phyloP scores from a whole-genome alignment of 495 filamentous ascomycete genomes.

The Podospora didyma region DNA sequence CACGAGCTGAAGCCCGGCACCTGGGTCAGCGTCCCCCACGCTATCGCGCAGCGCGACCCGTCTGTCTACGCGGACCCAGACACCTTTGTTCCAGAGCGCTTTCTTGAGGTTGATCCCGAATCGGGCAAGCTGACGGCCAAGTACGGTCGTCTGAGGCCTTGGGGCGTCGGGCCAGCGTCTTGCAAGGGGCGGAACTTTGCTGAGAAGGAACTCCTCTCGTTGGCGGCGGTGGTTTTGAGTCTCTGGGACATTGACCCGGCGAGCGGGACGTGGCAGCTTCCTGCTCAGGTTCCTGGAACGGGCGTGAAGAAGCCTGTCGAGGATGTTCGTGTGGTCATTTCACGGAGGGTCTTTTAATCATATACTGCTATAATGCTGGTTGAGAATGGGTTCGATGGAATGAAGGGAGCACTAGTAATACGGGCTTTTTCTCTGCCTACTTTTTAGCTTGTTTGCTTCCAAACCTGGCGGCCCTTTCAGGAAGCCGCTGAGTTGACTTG shows the following conservation, averaged over 20 bases:
- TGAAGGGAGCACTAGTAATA: no score
- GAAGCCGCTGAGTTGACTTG: no score
- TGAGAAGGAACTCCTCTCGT: conserved; percentile 17
- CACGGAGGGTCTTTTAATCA: background rate
- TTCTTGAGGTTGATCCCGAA: conserved; percentile 10
- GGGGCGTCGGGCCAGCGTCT: conserved; percentile 11
- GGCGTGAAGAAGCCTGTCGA: conserved; percentile 4
- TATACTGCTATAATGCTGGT: no score
- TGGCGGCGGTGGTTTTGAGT: conserved; percentile 11
- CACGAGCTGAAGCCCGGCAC: conserved; percentile 7
- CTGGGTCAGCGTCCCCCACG: conserved; percentile 3
- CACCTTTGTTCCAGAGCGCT: conserved; percentile 17
- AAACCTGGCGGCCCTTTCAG: no score
- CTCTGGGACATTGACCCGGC: conserved; percentile 18
- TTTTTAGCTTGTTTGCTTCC: no score
- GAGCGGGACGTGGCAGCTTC: background rate
- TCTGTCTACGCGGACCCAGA: conserved; percentile 10
- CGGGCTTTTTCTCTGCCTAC: no score
- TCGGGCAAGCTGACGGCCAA: background rate
- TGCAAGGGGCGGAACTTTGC: conserved; percentile 19
- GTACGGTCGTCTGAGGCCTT: conserved; percentile 15
- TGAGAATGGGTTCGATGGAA: no score
- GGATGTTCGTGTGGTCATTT: conserved; percentile 7
- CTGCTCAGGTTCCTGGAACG: background rate
- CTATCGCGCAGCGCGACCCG: conserved; percentile 11